Base-by-base conservation (phyloP, 2,329 filamentous ascomycete genomes). In the Pseudopyrenochaeta lycopersici region DNA sequence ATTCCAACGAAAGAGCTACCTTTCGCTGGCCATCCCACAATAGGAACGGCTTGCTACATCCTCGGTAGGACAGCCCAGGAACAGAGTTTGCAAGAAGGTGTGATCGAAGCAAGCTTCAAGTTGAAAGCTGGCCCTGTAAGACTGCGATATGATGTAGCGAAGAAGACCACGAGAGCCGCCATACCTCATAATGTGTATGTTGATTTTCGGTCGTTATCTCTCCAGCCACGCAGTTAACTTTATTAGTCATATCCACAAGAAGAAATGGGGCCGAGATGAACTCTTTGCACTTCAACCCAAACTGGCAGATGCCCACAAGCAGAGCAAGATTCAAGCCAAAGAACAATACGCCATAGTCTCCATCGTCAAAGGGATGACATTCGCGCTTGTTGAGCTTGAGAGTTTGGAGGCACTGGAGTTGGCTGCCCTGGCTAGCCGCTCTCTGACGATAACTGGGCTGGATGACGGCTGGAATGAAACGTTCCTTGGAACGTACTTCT, bases 341-440 rank as follows among this genome's bases (percentile, higher is more conserved):
- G 55, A 67, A 60, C 46, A 69, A 59, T 72, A 58, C 29, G 63
- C 75, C 12, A 61, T 80, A 11, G 76, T 80, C 10, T 79, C 76
- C 38, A 78, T 92, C 40, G 89, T 92, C 31, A 85, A 85, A 39
- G 90, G 90, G 42, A 89, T 93, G 87, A 85, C 85, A 1, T 92
- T 92, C 72, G 75, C 86, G n/a, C 82, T 91, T 29, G 78, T 90
- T 12, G 77, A 84, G 60, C 78, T 95, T 18, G 79, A 84, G 0
- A 82, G 80, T 48, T 73, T 91, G 9, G 85, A 86, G 27, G 80
- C 83, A 7, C 79, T 94, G 15, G 80, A 76, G 4, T 63, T 73
- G 11, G 72, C 80, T 10, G 76, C 80, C 2, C 61, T 74, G 27
- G 61, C 62, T 3, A 64, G 71, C 30, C 62, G 64, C 27, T 67